phyloP scores from a whole-genome alignment of 2,329 filamentous ascomycete genomes.

The Aspergillus candidus region DNA sequence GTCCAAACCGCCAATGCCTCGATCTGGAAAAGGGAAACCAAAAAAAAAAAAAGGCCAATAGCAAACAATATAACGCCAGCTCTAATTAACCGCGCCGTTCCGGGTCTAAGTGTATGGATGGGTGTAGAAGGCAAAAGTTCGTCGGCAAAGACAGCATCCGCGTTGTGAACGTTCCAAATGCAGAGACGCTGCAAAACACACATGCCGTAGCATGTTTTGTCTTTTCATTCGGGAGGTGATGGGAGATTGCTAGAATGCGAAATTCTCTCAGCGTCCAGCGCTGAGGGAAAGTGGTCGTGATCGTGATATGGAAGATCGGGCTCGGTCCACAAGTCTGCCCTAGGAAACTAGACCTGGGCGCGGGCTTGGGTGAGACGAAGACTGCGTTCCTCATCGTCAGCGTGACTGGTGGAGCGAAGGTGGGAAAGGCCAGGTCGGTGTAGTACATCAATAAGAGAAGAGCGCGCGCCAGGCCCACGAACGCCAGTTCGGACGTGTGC shows the following conservation, averaged over 20 bases:
- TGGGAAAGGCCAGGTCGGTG: slow-evolving; percentile 22
- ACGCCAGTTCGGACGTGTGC: slow-evolving; percentile 34
- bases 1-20: too few species aligned
- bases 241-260: slow-evolving; percentile 9
- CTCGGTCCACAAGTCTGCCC: too few species aligned
- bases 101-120: too few species aligned
- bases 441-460: slow-evolving; percentile 20
- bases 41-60: too few species aligned
- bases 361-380: slow-evolving; percentile 37
- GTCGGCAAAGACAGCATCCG: too few species aligned
- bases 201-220: too few species aligned
- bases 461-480: slow-evolving; percentile 28
- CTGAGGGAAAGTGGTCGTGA: slow-evolving; percentile 3
- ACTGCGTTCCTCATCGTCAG: slow-evolving; percentile 36
- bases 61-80: too few species aligned
- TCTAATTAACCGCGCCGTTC: too few species aligned
- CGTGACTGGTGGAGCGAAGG: slow-evolving; percentile 19
- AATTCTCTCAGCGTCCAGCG: slow-evolving; percentile 12
- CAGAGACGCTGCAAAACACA: too few species aligned
- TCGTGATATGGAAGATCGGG: background rate
- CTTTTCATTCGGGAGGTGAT: background rate
- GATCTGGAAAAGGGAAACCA: too few species aligned
- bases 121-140: too few species aligned
- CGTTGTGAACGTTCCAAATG: too few species aligned
- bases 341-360: slow-evolving; percentile 22